phyloP scores from a whole-genome alignment of 441 rosid species.

The Dalechampia spathulata region DNA sequence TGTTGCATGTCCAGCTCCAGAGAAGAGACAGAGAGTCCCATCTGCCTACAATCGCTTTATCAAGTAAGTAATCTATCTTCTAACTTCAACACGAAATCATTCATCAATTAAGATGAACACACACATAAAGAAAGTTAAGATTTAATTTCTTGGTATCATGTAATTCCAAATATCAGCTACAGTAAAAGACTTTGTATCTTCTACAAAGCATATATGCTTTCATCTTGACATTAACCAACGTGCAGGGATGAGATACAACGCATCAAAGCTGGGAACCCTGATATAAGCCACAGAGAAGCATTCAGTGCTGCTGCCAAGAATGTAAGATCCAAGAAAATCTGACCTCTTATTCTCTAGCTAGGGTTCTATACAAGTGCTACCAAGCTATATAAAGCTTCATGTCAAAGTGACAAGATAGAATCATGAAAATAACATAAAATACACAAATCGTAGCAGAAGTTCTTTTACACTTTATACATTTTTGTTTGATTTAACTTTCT shows the following conservation, averaged over 20 bases:
- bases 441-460: too few relatives aligned
- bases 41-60: slow-evolving; percentile 98
- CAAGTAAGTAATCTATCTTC: slow-evolving; percentile 50
- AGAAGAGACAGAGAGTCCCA: slow-evolving; percentile 99
- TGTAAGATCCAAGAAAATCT: slow-evolving; percentile 37
- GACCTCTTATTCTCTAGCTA: not conserved
- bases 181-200: not conserved
- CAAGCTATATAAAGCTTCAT: not conserved
- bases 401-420: too few relatives aligned
- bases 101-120: not conserved
- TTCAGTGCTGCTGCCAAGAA: slow-evolving; percentile 98
- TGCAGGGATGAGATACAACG: slow-evolving; percentile 97
- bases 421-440: too few relatives aligned
- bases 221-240: slow-evolving; percentile 17
- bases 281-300: slow-evolving; percentile 96
- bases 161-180: too few relatives aligned
- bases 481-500: not conserved
- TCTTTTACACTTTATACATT: too few relatives aligned
- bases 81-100: not conserved
- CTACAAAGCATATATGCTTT: not conserved
- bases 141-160: too few relatives aligned
- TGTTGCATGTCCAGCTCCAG: slow-evolving; percentile 71
- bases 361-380: slow-evolving; percentile 6
- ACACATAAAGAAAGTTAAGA: too few relatives aligned
- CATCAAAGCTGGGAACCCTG: slow-evolving; percentile 93